Evolutionary conservation across 2,329 filamentous ascomycete species (phyloP), one percentile per base, ranked within the genome.

Genomic region (Rosellinia necatrix): DNA sequence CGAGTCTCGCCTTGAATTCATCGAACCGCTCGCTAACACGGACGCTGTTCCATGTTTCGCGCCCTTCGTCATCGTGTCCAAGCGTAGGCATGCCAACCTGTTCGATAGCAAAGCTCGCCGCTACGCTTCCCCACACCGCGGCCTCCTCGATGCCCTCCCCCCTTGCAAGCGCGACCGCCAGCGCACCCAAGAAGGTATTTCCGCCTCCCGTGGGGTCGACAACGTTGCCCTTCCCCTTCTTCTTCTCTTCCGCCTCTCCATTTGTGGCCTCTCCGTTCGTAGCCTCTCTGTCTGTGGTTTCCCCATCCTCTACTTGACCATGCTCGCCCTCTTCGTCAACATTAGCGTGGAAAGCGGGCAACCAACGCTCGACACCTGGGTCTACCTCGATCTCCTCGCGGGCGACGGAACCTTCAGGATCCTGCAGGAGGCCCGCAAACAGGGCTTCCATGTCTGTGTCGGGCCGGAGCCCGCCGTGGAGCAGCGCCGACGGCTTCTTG

Each of bases 141-240:
- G 91, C 92, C 65, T 91, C 86, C 58, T 87, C 84, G 35, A 90
- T 77, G 22, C 72, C 68, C 63, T 81, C 77, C 1, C 83, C 85
- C 49, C 88, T 75, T 27, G 79, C 86, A 63, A 88, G 73, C 1
- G 78, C 85, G 10, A 86, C 77, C 0, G 79, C 76, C 42, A 86
- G 64, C n/a, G 82, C 81, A 19, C 81, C 81, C 21, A 97, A 78
- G 66, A 97, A 97, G 0, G 89, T 87, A 72, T 99, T 99, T 0
- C 94, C 94, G 17, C 92, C 94, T 8, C 94, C 94, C 0, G 94
- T 97, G 0, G 93, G 92, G 72, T 97, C 94, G n/a, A 94, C 76
- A 1, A 97, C 91, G 55, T 77, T 83, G 32, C 43, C 48, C 43
- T 42, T 54, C 22, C 25, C 53, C 22, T 19, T 38, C 22, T 40